Evolutionary conservation across 345 rosid species (phyloP).

Genomic region (Bruguiera sexangula): DNA sequence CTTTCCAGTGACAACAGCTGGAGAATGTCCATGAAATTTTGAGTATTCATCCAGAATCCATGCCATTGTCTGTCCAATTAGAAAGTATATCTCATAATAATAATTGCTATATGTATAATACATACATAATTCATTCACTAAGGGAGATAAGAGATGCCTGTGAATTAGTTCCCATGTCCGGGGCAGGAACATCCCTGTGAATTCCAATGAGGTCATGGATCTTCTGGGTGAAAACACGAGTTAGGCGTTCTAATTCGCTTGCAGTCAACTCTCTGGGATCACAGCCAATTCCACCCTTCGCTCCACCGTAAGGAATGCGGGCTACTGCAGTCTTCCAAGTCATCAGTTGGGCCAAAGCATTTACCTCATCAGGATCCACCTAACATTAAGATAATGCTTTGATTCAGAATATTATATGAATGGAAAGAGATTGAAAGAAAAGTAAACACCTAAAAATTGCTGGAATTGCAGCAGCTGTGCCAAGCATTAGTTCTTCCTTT

Average conservation of each 20-base stretch:
- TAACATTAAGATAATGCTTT: background rate
- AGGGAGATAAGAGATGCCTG: conserved; percentile 5
- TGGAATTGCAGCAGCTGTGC: no score
- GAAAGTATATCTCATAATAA: background rate
- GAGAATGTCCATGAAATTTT: conserved; percentile 23
- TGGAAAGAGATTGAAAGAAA: no score
- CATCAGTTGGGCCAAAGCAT: conserved; percentile 26
- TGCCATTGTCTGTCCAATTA: conserved; percentile 21
- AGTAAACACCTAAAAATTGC: no score
- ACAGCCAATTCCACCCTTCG: conserved; percentile 24
- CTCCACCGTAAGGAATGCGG: conserved; percentile 21
- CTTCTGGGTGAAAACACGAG: conserved; percentile 25
- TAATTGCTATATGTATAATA: no score
- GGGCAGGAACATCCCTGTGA: conserved; percentile 24
- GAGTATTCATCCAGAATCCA: conserved; percentile 27
- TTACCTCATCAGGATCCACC: conserved; percentile 25
- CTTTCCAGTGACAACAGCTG: conserved; percentile 28
- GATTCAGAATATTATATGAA: no score
- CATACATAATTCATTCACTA: no score
- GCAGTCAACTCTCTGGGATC: conserved; percentile 14
- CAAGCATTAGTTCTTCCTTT: no score
- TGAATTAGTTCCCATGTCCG: conserved; percentile 19
- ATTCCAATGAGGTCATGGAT: conserved; percentile 24
- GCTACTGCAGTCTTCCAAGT: conserved; percentile 26
- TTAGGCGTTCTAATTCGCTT: conserved; percentile 14